Base-by-base conservation (phyloP, 768 basidiomycete species). In the Mycena epipterygia region DNA sequence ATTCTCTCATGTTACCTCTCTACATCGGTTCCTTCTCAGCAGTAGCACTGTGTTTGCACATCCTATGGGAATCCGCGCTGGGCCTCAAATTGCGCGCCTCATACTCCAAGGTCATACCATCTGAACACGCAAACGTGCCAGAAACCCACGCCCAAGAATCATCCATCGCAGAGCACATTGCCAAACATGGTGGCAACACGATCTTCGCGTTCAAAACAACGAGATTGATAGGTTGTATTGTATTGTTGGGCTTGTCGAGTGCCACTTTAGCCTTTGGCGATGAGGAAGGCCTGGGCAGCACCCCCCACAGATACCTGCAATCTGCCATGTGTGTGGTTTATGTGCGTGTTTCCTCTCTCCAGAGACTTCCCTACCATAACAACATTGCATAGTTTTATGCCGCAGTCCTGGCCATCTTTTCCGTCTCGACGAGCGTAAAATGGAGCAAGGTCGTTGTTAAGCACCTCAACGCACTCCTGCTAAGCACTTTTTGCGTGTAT, bases 401-500 rank as follows among this genome's bases (percentile, higher is more conserved):
- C 5, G 63, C 68, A 5, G 13, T 67, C 33, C 60, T 73, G 2
- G 55, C 68, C 8, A 64, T 70, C 51, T 12, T 67, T 8, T 63
- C 64, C 17, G 14, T 73, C 17, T 39, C 60, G 3, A 35, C 33
- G 14, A 62, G 44, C 35, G 35, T 41, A 23, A 64, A 56, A 17
- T 67, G 64, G 72, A 39, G 64, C 39, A 55, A 32, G 4, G 29
- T 67, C 14, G 44, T 73, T 3, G 68, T 76, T 2, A 61, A 67
- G 39, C 79, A 83, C 68, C 74, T 78, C 42, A 80, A 75, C 41
- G 30, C 75, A 27, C 35, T 84, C 2, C 73, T 84, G 6, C 37
- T 83, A 41, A 82, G 64, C 64, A 79, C 75, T 67, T 81, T 71
- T 81, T 71, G 60, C 0, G 81, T 90, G 2, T 93, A 88, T 74